Evolutionary conservation across 176 grass and related monocot genomes (phyloP).

Genomic region (Alopecurus myosuroides): DNA sequence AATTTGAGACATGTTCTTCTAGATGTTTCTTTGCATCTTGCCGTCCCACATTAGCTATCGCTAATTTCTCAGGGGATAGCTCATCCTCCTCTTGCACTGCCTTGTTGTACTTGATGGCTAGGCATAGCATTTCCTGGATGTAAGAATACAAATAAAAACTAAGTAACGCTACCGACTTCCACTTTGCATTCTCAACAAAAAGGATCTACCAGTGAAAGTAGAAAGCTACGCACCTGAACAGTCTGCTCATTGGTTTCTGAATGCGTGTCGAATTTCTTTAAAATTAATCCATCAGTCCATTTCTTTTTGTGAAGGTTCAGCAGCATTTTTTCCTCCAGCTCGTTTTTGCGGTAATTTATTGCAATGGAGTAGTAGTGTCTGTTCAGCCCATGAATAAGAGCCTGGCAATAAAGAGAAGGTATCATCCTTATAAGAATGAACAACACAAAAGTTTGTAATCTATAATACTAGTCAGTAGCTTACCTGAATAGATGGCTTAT

Average conservation of each 20-base stretch:
- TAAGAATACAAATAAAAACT: background rate
- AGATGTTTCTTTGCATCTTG: slow-evolving; percentile 98
- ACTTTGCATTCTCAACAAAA: background rate
- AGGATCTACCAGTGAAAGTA: background rate
- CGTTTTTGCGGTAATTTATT: slow-evolving; percentile 98
- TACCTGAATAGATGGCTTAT: slow-evolving; percentile 99
- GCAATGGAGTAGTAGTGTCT: slow-evolving; percentile 99
- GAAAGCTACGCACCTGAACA: slow-evolving; percentile 53
- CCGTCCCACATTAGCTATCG: slow-evolving; percentile 92
- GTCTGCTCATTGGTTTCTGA: slow-evolving; percentile 97
- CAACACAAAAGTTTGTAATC: background rate
- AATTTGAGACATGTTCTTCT: slow-evolving; percentile 92
- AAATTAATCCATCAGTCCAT: slow-evolving; percentile 91
- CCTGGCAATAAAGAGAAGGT: slow-evolving; percentile 37
- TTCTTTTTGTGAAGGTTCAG: slow-evolving; percentile 98
- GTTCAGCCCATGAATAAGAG: slow-evolving; percentile 94
- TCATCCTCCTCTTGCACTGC: slow-evolving; percentile 99
- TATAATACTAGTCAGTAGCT: background rate
- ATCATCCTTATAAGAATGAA: background rate
- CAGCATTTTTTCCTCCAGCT: slow-evolving; percentile 97
- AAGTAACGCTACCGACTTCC: background rate
- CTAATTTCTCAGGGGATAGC: slow-evolving; percentile 87
- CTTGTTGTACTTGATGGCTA: slow-evolving; percentile 97
- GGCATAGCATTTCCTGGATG: slow-evolving; percentile 85
- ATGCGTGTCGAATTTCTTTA: slow-evolving; percentile 73